Evolutionary conservation across 345 rosid species (phyloP).

Genomic region (Corchorus olitorius): DNA sequence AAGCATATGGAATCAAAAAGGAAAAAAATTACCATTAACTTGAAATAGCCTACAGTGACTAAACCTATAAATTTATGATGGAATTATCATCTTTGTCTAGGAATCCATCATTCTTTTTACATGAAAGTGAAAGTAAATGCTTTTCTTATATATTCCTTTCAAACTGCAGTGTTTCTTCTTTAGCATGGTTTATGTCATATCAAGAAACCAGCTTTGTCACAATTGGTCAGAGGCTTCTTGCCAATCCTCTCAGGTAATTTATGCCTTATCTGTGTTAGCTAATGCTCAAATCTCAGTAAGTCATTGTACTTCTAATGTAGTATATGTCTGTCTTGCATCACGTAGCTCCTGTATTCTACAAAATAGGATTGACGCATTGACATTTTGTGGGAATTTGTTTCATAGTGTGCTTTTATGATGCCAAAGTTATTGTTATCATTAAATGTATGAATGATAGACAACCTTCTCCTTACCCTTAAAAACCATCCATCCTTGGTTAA

Average conservation of each 20-base stretch:
- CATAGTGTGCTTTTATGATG: background rate
- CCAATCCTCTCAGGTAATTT: slow-evolving; percentile 86
- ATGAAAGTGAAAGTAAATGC: background rate
- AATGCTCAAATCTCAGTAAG: slow-evolving; percentile 10
- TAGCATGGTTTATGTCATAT: slow-evolving; percentile 99
- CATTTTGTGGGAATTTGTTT: background rate
- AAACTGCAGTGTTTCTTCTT: slow-evolving; percentile 85
- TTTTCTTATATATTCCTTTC: slow-evolving; percentile 11
- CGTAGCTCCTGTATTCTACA: background rate
- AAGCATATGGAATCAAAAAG: background rate
- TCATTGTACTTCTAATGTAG: too few species aligned
- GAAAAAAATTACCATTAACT: background rate
- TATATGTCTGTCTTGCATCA: background rate
- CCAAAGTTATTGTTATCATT: background rate
- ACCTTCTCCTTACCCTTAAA: background rate
- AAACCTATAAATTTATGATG: background rate
- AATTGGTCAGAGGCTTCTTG: slow-evolving; percentile 92
- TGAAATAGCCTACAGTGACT: background rate
- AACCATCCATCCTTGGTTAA: background rate
- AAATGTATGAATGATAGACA: background rate
- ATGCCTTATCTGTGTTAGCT: slow-evolving; percentile 8
- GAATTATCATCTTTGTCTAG: background rate
- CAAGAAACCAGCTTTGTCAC: slow-evolving; percentile 98
- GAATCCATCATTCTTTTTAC: background rate
- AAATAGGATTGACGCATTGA: background rate